phyloP scores from a whole-genome alignment of 1,284 basidiomycete genomes.

The Laetiporus sulphureus region DNA sequence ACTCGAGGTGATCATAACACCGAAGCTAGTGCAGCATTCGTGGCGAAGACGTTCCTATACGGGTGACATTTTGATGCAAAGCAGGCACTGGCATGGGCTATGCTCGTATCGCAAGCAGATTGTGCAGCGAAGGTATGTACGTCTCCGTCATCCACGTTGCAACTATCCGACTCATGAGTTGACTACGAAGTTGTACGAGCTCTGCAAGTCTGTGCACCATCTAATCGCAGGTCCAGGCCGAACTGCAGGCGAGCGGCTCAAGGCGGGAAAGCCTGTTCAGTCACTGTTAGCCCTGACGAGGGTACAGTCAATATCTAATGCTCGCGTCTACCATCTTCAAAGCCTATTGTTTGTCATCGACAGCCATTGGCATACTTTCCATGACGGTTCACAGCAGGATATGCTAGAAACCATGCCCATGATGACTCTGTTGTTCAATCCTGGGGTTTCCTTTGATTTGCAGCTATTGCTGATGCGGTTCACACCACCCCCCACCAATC shows the following conservation, averaged over 20 bases:
- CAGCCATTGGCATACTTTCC: slow-evolving; percentile 61
- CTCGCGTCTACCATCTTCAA: slow-evolving; percentile 61
- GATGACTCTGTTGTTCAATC: slow-evolving; percentile 66
- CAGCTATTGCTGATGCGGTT: slow-evolving; percentile 56
- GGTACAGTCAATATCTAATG: slow-evolving; percentile 21
- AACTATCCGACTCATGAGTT: no score
- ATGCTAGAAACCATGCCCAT: slow-evolving; percentile 57
- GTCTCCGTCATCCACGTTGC: background rate
- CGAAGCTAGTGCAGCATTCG: slow-evolving; percentile 38
- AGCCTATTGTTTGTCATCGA: slow-evolving; percentile 81
- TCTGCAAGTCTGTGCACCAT: no score
- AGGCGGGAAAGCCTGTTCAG: slow-evolving; percentile 52
- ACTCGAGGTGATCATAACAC: no score
- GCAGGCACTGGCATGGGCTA: slow-evolving; percentile 76
- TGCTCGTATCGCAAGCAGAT: slow-evolving; percentile 81
- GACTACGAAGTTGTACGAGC: no score
- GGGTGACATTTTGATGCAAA: slow-evolving; percentile 66
- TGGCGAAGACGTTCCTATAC: slow-evolving; percentile 57
- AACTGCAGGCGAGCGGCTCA: slow-evolving; percentile 40
- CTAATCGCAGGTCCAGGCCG: slow-evolving; percentile 14
- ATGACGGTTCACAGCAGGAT: slow-evolving; percentile 46
- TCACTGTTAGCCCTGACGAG: slow-evolving; percentile 50
- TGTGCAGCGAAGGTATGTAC: slow-evolving; percentile 60
- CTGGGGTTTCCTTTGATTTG: slow-evolving; percentile 79
- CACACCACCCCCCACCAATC: slow-evolving; percentile 8